Base-by-base conservation (phyloP, 2,329 filamentous ascomycete genomes). In the Phialophora macrospora region DNA sequence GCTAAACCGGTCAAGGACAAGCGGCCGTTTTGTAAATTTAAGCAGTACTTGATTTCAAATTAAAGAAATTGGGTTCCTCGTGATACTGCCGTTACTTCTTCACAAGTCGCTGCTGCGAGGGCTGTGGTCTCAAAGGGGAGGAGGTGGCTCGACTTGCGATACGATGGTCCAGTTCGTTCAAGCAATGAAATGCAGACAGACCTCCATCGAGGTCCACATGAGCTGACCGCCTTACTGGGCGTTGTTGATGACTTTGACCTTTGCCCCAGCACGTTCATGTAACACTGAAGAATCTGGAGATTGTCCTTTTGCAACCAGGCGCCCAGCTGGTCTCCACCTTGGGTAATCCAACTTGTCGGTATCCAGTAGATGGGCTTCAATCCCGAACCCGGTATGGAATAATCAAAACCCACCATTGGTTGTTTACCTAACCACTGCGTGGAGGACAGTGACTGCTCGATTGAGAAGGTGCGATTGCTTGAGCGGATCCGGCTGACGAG, bases 281-380 rank as follows among this genome's bases (percentile, higher is more conserved):
- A 60, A 62, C 46, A 46, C 55, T 57, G 57, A 60, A 38, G 52
- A 51, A 57, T 58, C 38, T 41, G 55, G 30, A 49, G 55, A 61
- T 55, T 63, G 66, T 68, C 59, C 66, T 68, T 68, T 68, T 65
- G 66, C 34, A 49, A 20, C 32, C 38, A 55, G 52, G 49, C 57
- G 24, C 34, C 22, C 24, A 54, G 34, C 8, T 41, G 14, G 59
- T 28, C 52, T 46, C 62, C 58, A 62, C 62, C 12, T 34, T 17
- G 48, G 12, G 48, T 41, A 55, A 52, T 28, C 66, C 62, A 59
- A 38, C 12, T 60, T 24, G 30, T 30, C 52, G 66, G 66, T 52
- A 68, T 28, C 65, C 62, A 68, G 38, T 44, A n/a, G 17, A 65
- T 65, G 38, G 56, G n/a, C 44, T 52, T 26, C 28, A 11, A 44